These are phyloP conservation scores for Vanderwaltozyma yarrowii DNA, from an alignment of 805 yeast genomes.

Conservation along the genomic window DNA sequence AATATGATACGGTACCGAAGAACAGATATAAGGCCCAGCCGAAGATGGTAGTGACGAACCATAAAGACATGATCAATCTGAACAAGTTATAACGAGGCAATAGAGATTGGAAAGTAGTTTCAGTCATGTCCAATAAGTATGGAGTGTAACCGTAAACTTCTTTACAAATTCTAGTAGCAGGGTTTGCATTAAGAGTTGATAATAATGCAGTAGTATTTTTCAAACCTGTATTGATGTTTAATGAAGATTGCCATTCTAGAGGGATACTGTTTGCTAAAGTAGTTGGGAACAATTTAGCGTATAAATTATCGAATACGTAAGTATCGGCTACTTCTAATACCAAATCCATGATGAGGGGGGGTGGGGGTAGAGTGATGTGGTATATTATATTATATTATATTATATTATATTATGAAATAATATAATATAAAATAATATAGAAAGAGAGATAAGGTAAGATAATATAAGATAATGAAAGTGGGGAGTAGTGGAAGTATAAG, in stretches of 20 bases:
- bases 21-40: constrained; percentile 77
- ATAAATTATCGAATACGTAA: constrained; percentile 60
- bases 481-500: too few species aligned
- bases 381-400: too few species aligned
- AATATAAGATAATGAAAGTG: too few species aligned
- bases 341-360: constrained; percentile 83
- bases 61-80: constrained; percentile 62
- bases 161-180: constrained; percentile 13
- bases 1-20: constrained; percentile 69
- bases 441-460: too few species aligned
- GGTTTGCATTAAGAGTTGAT: constrained; percentile 9
- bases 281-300: constrained; percentile 59
- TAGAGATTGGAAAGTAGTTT: constrained; percentile 52
- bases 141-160: constrained; percentile 58
- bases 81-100: constrained; percentile 61
- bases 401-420: too few species aligned
- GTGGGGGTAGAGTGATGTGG: too few species aligned
- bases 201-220: constrained; percentile 18
- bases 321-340: constrained; percentile 75
- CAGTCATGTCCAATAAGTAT: constrained; percentile 44
- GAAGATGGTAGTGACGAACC: constrained; percentile 61
- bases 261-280: constrained; percentile 34
- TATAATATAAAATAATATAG: too few species aligned
- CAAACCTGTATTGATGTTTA: constrained; percentile 18
- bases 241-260: constrained; percentile 11